phyloP scores from a whole-genome alignment of 768 basidiomycete species.

The Cantharellus anzutake region DNA sequence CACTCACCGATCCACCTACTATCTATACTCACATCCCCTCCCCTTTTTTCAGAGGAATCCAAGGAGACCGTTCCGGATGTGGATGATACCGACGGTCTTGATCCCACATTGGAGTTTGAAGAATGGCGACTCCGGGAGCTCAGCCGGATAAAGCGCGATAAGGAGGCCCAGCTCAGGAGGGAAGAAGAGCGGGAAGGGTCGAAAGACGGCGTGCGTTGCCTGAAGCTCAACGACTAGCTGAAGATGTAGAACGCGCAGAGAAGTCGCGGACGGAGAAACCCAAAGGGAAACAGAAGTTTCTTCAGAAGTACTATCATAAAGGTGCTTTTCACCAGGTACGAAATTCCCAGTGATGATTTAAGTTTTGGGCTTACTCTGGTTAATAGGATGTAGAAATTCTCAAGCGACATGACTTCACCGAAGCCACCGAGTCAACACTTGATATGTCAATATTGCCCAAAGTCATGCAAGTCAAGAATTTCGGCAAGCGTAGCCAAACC shows the following conservation, averaged over 20 bases:
- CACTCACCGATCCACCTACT: background rate
- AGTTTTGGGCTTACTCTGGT: background rate
- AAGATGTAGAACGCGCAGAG: conserved; percentile 77
- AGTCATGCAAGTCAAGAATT: conserved; percentile 95
- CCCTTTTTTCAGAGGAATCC: conserved; percentile 55
- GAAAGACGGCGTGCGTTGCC: conserved; percentile 83
- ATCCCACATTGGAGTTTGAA: conserved; percentile 81
- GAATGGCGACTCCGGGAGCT: conserved; percentile 92
- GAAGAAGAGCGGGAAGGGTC: conserved; percentile 76
- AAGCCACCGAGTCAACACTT: conserved; percentile 71
- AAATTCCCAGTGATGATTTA: conserved; percentile 1
- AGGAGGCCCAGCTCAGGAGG: conserved; percentile 63
- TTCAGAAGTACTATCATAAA: conserved; percentile 99
- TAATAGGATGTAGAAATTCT: conserved; percentile 76
- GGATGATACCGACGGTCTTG: conserved; percentile 87
- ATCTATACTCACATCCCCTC: background rate
- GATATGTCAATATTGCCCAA: conserved; percentile 80
- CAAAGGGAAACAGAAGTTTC: conserved; percentile 77
- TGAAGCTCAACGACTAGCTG: conserved; percentile 79
- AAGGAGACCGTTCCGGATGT: conserved; percentile 68
- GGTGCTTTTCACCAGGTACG: conserved; percentile 93
- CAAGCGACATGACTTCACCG: conserved; percentile 65
- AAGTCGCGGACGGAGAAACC: conserved; percentile 73
- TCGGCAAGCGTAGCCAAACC: conserved; percentile 77
- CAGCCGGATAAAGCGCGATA: conserved; percentile 82